A percentile compares a stretch with the other conserved stretches of the same genome.
Conservation (phyloP, 352 stramenopile genomes). For the Phytophthora sp. region DNA sequence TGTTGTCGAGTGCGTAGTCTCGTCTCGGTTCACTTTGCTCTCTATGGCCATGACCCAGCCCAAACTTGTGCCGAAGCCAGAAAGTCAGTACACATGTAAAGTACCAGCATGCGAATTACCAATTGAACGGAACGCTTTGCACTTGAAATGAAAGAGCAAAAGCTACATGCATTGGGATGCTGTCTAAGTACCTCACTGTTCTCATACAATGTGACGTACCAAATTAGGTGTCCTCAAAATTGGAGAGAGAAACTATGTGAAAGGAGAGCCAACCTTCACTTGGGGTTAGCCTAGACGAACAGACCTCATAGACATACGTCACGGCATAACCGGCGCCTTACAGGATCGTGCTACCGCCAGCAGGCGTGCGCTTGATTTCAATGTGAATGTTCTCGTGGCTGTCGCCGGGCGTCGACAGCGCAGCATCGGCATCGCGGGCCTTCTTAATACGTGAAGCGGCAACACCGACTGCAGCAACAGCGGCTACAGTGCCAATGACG, state of each 20-base stretch:
- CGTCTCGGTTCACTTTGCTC: not conserved
- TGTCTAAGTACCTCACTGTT: constrained; percentile 26
- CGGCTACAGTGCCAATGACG: constrained; percentile 26
- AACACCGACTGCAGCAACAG: constrained; percentile 43
- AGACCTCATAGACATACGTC: constrained; percentile 32
- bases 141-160: constrained; percentile 7
- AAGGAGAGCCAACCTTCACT: constrained; percentile 25
- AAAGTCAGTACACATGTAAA: constrained; percentile 12
- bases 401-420: constrained; percentile 35
- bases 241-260: constrained; percentile 16
- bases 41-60: not conserved
- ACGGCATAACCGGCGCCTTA: constrained; percentile 26
- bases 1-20: not conserved
- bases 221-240: constrained; percentile 16
- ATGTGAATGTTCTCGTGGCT: constrained; percentile 45
- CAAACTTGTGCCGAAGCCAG: constrained; percentile 5
- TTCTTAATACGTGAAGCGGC: constrained; percentile 37
- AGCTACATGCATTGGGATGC: constrained; percentile 34
- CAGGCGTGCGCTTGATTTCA: constrained; percentile 49
- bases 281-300: constrained; percentile 31
- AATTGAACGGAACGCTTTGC: not conserved
- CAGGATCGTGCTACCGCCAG: constrained; percentile 50
- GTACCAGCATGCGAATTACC: not conserved
- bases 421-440: constrained; percentile 25
- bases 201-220: constrained; percentile 23